phyloP scores from a whole-genome alignment of 352 stramenopile species.

The Thalassiosira mediterranea region DNA sequence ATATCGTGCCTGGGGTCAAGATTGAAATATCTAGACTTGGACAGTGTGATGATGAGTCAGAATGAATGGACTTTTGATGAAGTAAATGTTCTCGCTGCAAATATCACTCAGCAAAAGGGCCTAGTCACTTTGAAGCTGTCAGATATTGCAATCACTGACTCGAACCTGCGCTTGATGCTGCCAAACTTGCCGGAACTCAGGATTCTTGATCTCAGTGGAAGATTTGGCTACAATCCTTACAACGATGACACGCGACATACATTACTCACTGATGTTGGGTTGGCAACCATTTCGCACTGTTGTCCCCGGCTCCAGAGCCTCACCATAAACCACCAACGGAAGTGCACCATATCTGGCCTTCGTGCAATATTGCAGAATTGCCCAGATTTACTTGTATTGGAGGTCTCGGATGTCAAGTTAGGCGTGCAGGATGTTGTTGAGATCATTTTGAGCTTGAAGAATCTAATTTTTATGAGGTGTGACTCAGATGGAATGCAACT shows the following conservation, averaged over 20 bases:
- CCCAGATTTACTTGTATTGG: slow-evolving; percentile 11
- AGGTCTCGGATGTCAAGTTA: neutral
- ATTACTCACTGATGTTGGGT: slow-evolving; percentile 1
- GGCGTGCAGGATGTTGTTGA: slow-evolving; percentile 2
- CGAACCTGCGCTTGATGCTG: neutral
- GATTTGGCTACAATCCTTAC: neutral
- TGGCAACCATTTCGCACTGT: slow-evolving; percentile 19
- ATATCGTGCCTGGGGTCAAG: slow-evolving; percentile 11
- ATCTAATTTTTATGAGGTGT: neutral
- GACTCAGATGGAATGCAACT: neutral
- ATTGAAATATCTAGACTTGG: slow-evolving; percentile 5
- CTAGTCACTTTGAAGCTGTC: slow-evolving; percentile 18
- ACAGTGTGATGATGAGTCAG: slow-evolving; percentile 12
- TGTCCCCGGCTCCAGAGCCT: slow-evolving; percentile 14
- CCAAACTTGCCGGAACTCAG: slow-evolving; percentile 7
- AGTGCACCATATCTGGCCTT: slow-evolving; percentile 6
- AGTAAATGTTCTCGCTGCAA: slow-evolving; percentile 15
- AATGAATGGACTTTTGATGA: slow-evolving; percentile 5
- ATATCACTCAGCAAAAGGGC: slow-evolving; percentile 13
- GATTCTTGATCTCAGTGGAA: slow-evolving; percentile 21
- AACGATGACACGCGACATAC: no score
- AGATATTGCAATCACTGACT: slow-evolving; percentile 11
- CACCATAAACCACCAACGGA: slow-evolving; percentile 8
- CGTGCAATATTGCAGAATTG: slow-evolving; percentile 11
- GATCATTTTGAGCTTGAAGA: neutral